Evolutionary conservation across 2,329 filamentous ascomycete species (phyloP).

Genomic region (Coniella lustricola): DNA sequence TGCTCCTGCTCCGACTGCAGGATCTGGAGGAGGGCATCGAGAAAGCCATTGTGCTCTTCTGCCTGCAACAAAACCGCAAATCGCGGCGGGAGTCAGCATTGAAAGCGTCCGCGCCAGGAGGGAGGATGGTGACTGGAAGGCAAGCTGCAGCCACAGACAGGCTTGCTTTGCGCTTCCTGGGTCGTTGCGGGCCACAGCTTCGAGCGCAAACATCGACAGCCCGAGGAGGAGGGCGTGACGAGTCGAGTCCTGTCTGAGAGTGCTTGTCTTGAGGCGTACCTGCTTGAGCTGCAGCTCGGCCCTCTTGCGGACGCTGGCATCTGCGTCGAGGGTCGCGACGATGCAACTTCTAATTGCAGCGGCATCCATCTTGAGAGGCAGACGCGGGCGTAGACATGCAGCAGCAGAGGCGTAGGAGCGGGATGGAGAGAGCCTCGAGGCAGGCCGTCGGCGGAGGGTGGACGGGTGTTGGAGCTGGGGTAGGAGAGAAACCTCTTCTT

Average conservation of each 20-base stretch:
- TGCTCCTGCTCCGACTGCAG: constrained; percentile 81
- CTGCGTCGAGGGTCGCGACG: constrained; percentile 65
- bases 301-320: constrained; percentile 67
- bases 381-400: constrained; percentile 15
- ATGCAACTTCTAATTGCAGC: constrained; percentile 69
- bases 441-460: not conserved
- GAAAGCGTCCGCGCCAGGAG: constrained; percentile 12
- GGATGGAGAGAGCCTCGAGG: too few species aligned
- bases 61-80: constrained; percentile 48
- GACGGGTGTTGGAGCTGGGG: not conserved
- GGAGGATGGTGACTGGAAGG: not conserved
- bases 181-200: not conserved
- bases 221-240: not conserved
- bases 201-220: constrained; percentile 1
- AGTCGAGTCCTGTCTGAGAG: not conserved
- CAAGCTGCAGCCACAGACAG: not conserved
- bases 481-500: constrained; percentile 7
- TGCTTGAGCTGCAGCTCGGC: constrained; percentile 77
- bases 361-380: constrained; percentile 57
- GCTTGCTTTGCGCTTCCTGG: not conserved
- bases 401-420: not conserved
- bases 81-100: constrained; percentile 17
- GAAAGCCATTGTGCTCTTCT: constrained; percentile 84
- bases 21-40: constrained; percentile 84
- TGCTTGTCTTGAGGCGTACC: constrained; percentile 43